A percentile compares a stretch with the other conserved stretches of the same genome.
Evolutionary conservation across 805 yeast species (phyloP).

Genomic region (Ogataea nitratoaversa): DNA sequence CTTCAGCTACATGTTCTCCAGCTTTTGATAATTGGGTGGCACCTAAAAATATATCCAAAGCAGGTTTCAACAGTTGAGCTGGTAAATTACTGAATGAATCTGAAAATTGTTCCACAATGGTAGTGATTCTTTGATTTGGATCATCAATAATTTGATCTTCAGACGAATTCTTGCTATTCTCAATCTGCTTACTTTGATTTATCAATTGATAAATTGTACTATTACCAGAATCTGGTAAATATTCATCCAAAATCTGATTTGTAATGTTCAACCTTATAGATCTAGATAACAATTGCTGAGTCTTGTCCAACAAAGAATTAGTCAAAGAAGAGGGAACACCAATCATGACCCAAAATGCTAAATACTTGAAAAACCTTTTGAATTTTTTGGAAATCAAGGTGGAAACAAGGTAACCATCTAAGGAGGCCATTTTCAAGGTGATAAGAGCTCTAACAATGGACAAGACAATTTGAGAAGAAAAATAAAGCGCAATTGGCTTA

Average conservation of each 20-base stretch:
- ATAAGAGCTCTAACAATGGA: slow-evolving; percentile 66
- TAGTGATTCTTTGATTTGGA: slow-evolving; percentile 80
- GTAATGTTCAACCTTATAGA: slow-evolving; percentile 64
- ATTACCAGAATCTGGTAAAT: slow-evolving; percentile 63
- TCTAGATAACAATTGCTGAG: slow-evolving; percentile 54
- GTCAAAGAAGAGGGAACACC: slow-evolving; percentile 85
- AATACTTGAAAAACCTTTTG: slow-evolving; percentile 53
- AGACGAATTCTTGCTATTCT: not conserved
- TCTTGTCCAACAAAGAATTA: slow-evolving; percentile 63
- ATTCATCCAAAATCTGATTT: slow-evolving; percentile 57
- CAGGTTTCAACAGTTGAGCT: slow-evolving; percentile 79
- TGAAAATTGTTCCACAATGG: slow-evolving; percentile 73
- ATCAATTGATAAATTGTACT: slow-evolving; percentile 73
- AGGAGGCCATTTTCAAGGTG: slow-evolving; percentile 75
- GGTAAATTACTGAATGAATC: slow-evolving; percentile 69
- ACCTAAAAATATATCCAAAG: slow-evolving; percentile 72
- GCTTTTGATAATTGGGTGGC: slow-evolving; percentile 68
- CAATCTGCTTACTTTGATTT: slow-evolving; percentile 32
- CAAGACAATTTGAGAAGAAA: slow-evolving; percentile 52
- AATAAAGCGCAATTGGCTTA: slow-evolving; percentile 16
- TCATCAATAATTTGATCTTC: slow-evolving; percentile 43
- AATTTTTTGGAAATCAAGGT: slow-evolving; percentile 71
- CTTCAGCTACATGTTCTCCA: slow-evolving; percentile 72
- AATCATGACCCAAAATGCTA: slow-evolving; percentile 74
- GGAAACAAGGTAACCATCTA: slow-evolving; percentile 84